Percentiles rank a stretch among this genome's conserved stretches.
Evolutionary conservation across 176 grass and related monocot species (phyloP).

Genomic region (Microstegium vimineum): DNA sequence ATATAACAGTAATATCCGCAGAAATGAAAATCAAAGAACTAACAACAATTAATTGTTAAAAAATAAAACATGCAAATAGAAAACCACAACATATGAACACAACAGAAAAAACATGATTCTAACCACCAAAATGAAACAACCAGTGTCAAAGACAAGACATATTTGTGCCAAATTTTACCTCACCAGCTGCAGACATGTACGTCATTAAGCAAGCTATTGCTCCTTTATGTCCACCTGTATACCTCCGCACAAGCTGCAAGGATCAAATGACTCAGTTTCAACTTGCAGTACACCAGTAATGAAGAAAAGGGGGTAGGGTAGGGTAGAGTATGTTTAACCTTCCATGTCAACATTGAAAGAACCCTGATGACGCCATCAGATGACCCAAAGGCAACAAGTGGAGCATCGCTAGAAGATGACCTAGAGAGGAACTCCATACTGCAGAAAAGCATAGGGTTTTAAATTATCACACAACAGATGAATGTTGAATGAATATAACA

Average conservation of each 20-base stretch:
- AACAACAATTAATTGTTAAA: not conserved
- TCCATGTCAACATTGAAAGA: conserved; percentile 99
- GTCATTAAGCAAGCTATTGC: conserved; percentile 94
- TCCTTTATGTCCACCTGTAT: conserved; percentile 99
- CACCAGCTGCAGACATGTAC: conserved; percentile 85
- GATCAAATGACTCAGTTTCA: conserved; percentile 25
- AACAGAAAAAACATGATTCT: not conserved
- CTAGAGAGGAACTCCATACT: conserved; percentile 97
- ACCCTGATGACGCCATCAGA: conserved; percentile 99
- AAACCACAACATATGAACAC: not conserved
- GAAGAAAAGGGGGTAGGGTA: not conserved
- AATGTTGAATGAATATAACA: conserved; percentile 13
- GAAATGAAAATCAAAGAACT: conserved; percentile 8
- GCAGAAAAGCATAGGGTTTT: conserved; percentile 31
- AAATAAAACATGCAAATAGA: conserved; percentile 1
- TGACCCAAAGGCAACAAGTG: conserved; percentile 89
- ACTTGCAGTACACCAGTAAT: conserved; percentile 2
- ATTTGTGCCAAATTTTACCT: conserved; percentile 47
- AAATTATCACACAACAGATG: conserved; percentile 11
- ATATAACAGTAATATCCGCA: not conserved
- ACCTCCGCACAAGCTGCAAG: conserved; percentile 89
- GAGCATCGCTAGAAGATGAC: conserved; percentile 83
- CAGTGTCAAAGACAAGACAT: not conserved
- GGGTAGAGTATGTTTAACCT: conserved; percentile 45
- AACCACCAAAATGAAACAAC: conserved; percentile 13